phyloP scores from a whole-genome alignment of 257 asterid species.

The Lantana camara region DNA sequence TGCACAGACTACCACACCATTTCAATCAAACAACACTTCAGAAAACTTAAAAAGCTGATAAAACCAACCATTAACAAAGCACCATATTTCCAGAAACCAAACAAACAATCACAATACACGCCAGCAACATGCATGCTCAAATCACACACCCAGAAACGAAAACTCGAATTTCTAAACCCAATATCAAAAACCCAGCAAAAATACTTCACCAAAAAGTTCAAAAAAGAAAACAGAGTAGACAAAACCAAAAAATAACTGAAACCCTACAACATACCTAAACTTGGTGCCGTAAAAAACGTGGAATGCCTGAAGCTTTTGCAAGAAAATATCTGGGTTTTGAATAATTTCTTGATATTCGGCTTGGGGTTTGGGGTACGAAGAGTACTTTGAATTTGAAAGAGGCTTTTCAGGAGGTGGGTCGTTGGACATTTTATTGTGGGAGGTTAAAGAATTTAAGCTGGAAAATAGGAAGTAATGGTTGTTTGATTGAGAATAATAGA shows the following conservation, averaged over 20 bases:
- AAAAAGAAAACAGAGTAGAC: neutral
- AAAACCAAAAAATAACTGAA: neutral
- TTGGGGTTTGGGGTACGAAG: slow-evolving; percentile 75
- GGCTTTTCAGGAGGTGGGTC: slow-evolving; percentile 46
- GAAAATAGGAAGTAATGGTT: slow-evolving; percentile 27
- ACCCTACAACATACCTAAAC: slow-evolving; percentile 39
- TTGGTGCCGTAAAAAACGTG: slow-evolving; percentile 53
- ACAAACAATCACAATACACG: neutral
- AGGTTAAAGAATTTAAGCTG: slow-evolving; percentile 33
- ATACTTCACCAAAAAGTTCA: neutral
- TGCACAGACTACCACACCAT: neutral
- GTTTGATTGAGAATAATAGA: slow-evolving; percentile 24
- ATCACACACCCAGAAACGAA: slow-evolving; percentile 11
- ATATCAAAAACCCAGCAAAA: neutral
- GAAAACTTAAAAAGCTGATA: neutral
- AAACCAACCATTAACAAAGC: slow-evolving; percentile 2
- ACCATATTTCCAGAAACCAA: slow-evolving; percentile 23
- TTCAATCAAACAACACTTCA: slow-evolving; percentile 1
- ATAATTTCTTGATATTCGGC: slow-evolving; percentile 73
- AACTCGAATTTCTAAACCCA: neutral
- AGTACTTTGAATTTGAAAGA: slow-evolving; percentile 37
- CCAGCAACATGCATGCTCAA: slow-evolving; percentile 38
- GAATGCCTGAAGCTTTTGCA: slow-evolving; percentile 66
- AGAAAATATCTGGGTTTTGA: slow-evolving; percentile 66
- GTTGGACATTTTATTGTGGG: slow-evolving; percentile 50